Percentiles rank a stretch among this genome's conserved stretches.
These are phyloP conservation scores for Malus sieversii DNA, from an alignment of 306 rosid species.

Conservation along the genomic window DNA sequence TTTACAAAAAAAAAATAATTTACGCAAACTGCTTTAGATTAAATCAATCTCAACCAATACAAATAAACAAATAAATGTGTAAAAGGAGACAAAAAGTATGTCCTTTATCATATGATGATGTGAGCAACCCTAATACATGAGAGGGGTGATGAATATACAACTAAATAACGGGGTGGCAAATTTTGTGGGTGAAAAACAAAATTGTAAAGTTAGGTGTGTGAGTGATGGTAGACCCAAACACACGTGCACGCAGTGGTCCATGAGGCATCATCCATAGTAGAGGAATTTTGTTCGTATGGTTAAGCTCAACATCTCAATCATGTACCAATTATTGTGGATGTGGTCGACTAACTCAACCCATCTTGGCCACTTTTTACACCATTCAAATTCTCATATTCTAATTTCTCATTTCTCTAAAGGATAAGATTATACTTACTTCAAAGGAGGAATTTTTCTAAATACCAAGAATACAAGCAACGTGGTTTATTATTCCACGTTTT, in stretches of 20 bases:
- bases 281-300: constrained; percentile 51
- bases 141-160: not conserved
- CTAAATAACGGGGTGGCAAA: not conserved
- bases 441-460: not conserved
- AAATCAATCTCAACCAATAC: no score
- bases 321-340: constrained; percentile 60
- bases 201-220: constrained; percentile 11
- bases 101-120: not conserved
- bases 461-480: not conserved
- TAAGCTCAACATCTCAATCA: constrained; percentile 75
- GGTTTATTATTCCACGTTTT: no score
- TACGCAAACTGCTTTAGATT: not conserved
- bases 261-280: constrained; percentile 18
- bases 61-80: not conserved
- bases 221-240: constrained; percentile 51
- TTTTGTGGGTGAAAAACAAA: not conserved
- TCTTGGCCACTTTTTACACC: constrained; percentile 23
- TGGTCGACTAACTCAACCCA: constrained; percentile 32
- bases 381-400: constrained; percentile 11
- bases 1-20: no score
- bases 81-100: not conserved
- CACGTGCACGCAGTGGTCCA: constrained; percentile 76
- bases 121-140: not conserved
- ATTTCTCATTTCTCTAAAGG: constrained; percentile 8
- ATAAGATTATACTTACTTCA: constrained; percentile 1